phyloP scores from a whole-genome alignment of 1,284 basidiomycete species.

The Moesziomyces sp. region DNA sequence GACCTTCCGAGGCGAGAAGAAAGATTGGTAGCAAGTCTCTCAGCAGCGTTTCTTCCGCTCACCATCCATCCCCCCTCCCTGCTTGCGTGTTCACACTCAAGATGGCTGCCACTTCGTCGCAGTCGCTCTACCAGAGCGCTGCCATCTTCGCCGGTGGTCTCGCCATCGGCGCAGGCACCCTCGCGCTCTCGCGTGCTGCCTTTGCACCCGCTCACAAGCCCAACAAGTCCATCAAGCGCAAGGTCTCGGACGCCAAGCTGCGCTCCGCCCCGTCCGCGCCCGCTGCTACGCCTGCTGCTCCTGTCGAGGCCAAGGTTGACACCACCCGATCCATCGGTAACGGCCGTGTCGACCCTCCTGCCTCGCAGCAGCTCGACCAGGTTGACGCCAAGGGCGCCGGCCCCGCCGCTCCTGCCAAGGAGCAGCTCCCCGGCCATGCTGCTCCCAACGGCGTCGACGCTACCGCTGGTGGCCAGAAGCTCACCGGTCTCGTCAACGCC shows the following conservation, averaged over 20 bases:
- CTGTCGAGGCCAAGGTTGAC: slow-evolving; percentile 35
- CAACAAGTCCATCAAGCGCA: slow-evolving; percentile 56
- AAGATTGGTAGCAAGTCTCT: neutral
- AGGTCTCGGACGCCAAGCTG: slow-evolving; percentile 50
- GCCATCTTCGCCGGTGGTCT: slow-evolving; percentile 64
- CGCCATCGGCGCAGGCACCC: slow-evolving; percentile 60
- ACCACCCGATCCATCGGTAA: slow-evolving; percentile 15
- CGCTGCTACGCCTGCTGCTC: neutral
- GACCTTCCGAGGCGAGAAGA: slow-evolving; percentile 1
- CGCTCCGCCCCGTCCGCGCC: slow-evolving; percentile 8
- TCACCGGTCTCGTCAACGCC: slow-evolving; percentile 48
- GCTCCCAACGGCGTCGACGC: slow-evolving; percentile 47
- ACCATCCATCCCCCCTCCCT: slow-evolving; percentile 3
- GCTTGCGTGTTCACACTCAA: slow-evolving; percentile 20
- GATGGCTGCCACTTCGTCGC: slow-evolving; percentile 48
- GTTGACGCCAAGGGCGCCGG: slow-evolving; percentile 50
- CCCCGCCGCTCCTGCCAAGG: slow-evolving; percentile 31
- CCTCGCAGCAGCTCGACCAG: slow-evolving; percentile 52
- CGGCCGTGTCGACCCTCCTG: slow-evolving; percentile 41
- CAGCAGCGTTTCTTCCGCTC: neutral
- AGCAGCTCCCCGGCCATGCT: slow-evolving; percentile 29
- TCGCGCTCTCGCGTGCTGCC: slow-evolving; percentile 54
- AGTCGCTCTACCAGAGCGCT: slow-evolving; percentile 55
- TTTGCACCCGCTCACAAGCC: slow-evolving; percentile 58
- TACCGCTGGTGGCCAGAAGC: slow-evolving; percentile 45